These are phyloP conservation scores for Sordariomycetes sp. DNA, from an alignment of 2,329 filamentous ascomycete species.

Conservation along the genomic window DNA sequence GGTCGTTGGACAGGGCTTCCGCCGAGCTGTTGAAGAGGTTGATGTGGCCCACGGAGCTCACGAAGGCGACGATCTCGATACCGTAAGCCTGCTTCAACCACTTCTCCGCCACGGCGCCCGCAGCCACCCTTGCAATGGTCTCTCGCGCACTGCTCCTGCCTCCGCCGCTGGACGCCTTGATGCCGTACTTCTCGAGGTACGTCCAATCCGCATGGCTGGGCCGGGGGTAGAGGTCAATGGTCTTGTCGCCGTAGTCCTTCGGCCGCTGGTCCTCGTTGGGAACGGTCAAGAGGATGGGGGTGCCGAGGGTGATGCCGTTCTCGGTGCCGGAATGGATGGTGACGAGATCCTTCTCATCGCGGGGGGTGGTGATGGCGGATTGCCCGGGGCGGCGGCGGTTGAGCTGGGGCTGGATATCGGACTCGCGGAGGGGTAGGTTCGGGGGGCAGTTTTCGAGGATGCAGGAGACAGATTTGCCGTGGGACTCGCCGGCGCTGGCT, in stretches of 20 bases:
- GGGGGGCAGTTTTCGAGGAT: constrained; percentile 92
- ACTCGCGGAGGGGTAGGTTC: constrained; percentile 74
- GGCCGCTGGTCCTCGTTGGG: constrained; percentile 89
- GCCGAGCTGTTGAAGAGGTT: constrained; percentile 19
- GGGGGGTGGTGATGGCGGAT: constrained; percentile 79
- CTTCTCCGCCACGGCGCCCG: constrained; percentile 88
- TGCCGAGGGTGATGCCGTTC: constrained; percentile 80
- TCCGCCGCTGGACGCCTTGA: constrained; percentile 84
- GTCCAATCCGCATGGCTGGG: constrained; percentile 95
- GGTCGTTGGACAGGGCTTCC: constrained; percentile 58
- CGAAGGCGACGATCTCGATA: constrained; percentile 86
- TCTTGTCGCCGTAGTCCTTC: constrained; percentile 80
- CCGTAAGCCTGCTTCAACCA: constrained; percentile 74
- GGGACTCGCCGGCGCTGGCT: constrained; percentile 52
- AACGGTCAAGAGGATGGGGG: constrained; percentile 80
- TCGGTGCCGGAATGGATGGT: constrained; percentile 91
- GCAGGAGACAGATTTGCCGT: constrained; percentile 87
- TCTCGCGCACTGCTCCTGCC: constrained; percentile 88
- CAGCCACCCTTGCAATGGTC: constrained; percentile 88
- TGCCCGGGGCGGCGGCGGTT: constrained; percentile 84
- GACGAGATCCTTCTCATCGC: constrained; percentile 86
- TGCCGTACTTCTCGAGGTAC: constrained; percentile 93
- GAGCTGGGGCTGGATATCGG: constrained; percentile 90
- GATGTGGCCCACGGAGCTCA: constrained; percentile 66
- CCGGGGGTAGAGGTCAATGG: constrained; percentile 85